These are phyloP conservation scores for Xylaria sp. DNA, from an alignment of 2,329 filamentous ascomycete species.

Conservation along the genomic window DNA sequence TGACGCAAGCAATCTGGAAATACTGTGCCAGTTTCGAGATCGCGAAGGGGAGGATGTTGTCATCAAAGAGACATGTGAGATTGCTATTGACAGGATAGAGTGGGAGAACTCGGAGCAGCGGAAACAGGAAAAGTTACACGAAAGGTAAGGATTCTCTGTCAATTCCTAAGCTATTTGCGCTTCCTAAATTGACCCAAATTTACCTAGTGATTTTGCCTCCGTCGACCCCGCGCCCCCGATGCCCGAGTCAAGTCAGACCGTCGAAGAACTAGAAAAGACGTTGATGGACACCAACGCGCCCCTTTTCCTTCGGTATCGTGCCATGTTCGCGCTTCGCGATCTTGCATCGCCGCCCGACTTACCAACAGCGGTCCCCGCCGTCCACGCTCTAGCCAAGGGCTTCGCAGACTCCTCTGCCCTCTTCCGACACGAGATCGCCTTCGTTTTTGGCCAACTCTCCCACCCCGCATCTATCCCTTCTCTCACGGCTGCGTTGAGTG, in stretches of 20 bases:
- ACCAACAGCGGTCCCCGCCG: conserved; percentile 87
- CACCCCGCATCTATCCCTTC: conserved; percentile 97
- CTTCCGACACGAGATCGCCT: conserved; percentile 97
- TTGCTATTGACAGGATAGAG: conserved; percentile 91
- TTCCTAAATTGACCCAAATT: conserved; percentile 44
- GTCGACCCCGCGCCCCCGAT: conserved; percentile 94
- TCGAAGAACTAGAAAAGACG: conserved; percentile 78
- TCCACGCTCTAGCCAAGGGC: conserved; percentile 86
- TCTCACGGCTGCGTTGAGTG: conserved; percentile 79
- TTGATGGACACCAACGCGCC: conserved; percentile 83
- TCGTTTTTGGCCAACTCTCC: conserved; percentile 95
- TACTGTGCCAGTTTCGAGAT: conserved; percentile 80
- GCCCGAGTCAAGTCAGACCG: conserved; percentile 74
- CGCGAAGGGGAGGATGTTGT: conserved; percentile 79
- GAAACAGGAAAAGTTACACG: conserved; percentile 79
- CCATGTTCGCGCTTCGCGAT: conserved; percentile 97
- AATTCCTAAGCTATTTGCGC: not conserved
- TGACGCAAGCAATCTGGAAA: conserved; percentile 75
- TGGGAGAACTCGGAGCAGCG: conserved; percentile 85
- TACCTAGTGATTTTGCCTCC: conserved; percentile 86
- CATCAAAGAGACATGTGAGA: conserved; percentile 95
- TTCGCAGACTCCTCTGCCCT: conserved; percentile 88
- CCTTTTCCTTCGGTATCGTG: conserved; percentile 92
- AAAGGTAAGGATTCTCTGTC: conserved; percentile 69
- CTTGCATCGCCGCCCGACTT: conserved; percentile 92